These are phyloP conservation scores for Hordeum marinum DNA, from an alignment of 176 grass and related monocot species.

Conservation along the genomic window DNA sequence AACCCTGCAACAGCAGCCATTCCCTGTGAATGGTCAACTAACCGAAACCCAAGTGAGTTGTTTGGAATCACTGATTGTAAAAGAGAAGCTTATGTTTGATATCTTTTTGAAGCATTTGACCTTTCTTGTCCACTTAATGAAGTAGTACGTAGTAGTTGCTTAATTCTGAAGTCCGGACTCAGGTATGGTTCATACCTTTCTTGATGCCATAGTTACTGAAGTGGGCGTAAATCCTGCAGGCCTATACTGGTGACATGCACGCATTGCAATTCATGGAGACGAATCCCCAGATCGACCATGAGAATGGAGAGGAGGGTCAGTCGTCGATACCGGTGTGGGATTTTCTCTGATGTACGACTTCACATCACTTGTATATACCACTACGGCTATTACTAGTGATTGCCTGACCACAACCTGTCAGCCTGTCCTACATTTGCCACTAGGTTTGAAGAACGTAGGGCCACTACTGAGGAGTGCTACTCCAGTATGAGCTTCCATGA, in stretches of 20 bases:
- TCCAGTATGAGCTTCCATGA: no score
- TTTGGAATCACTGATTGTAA: background rate
- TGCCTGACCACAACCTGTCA: no score
- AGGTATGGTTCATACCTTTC: background rate
- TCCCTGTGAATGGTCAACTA: conserved; percentile 46
- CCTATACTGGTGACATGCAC: conserved; percentile 65
- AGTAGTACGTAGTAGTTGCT: background rate
- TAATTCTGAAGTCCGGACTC: background rate
- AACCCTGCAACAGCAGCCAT: conserved; percentile 56
- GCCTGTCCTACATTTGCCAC: no score
- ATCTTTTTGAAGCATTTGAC: background rate
- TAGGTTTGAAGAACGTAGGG: background rate
- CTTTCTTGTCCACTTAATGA: background rate
- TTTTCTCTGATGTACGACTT: conserved; percentile 51
- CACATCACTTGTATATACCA: no score
- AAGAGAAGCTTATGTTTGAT: background rate
- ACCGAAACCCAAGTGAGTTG: conserved; percentile 49
- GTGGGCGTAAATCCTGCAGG: conserved; percentile 26
- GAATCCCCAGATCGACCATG: conserved; percentile 46
- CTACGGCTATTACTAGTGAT: no score
- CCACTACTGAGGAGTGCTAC: no score
- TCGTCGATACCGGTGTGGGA: conserved; percentile 83
- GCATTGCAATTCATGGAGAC: conserved; percentile 54
- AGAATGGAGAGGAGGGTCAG: conserved; percentile 59
- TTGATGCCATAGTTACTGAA: background rate